Base-by-base conservation (phyloP, 1,139 yeast species). In the Pichia sp. region DNA sequence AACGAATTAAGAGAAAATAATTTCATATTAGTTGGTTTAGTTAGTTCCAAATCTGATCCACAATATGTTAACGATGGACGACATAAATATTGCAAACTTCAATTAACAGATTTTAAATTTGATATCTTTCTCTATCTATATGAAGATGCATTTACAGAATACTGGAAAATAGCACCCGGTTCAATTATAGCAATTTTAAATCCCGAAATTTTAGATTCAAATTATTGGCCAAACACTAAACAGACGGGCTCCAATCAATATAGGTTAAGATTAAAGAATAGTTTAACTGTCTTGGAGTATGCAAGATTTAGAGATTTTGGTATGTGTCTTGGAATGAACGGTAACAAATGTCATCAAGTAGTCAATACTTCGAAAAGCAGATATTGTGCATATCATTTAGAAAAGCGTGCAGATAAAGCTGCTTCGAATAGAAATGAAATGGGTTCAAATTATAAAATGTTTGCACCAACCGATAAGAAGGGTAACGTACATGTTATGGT, bases 271-370 rank as follows among this genome's bases (percentile, higher is more conserved):
- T 66, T 36, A 71, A 78, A 47, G 71, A 78, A 36, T 67, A 90
- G 4, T 50, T 89, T 18, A 94, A 30, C 38, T 18, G 35, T 50
- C 11, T 9, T 50, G 6, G 51, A 86, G 57, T 71, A 92, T 40
- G 98, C 96, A 0, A 68, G 73, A 32, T 71, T 88, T n/a, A 72
- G 76, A 49, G 80, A 88, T 59, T 74, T 84, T 48, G 95, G 87
- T 0, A 70, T 70, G 48, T 92, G 98, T 63, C 63, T 68, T n/a
- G 74, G 79, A 1, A 60, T 71, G 0, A 71, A 64, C 37, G 66
- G 67, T 25, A 77, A 72, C 43, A 39, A 37, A 18, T 47, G 42
- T 26, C 90, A 97, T 65, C 68, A 68, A 12, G 69, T 75, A 15
- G 75, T 88, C 11, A 79, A 88, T 59, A 66, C 64, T 30, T 65